These are phyloP conservation scores for Epichloe typhina DNA, from an alignment of 2,329 filamentous ascomycete species.

Conservation along the genomic window DNA sequence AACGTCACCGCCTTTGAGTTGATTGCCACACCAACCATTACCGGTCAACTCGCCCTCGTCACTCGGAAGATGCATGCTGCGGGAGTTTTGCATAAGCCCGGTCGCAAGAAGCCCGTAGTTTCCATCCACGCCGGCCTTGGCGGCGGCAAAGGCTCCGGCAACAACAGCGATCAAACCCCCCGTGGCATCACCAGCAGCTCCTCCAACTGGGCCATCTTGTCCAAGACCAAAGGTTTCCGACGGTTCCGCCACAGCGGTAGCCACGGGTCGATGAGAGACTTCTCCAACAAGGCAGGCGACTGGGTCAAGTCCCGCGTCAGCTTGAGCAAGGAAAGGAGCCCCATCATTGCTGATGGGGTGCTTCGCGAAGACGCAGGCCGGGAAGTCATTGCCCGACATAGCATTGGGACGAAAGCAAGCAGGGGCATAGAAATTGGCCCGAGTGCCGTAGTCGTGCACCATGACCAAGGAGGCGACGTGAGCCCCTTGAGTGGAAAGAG, in stretches of 20 bases:
- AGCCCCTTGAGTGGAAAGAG: slow-evolving; percentile 2
- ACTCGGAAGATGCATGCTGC: slow-evolving; percentile 13
- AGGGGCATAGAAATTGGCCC: slow-evolving; percentile 5
- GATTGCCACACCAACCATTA: slow-evolving; percentile 36
- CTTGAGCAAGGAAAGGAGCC: slow-evolving; percentile 7
- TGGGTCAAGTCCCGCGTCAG: slow-evolving; percentile 16
- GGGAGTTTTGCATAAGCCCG: slow-evolving; percentile 8
- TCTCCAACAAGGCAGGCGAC: slow-evolving; percentile 13
- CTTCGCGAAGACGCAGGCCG: not conserved
- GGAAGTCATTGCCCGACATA: not conserved
- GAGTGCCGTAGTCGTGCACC: slow-evolving; percentile 1
- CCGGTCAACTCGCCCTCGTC: slow-evolving; percentile 33
- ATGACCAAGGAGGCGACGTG: not conserved
- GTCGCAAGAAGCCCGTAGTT: slow-evolving; percentile 7
- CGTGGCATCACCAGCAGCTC: not conserved
- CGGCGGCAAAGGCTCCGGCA: not conserved
- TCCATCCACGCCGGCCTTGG: slow-evolving; percentile 1
- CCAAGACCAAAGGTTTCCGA: slow-evolving; percentile 6
- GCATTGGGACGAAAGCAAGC: not conserved
- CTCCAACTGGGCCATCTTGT: slow-evolving; percentile 2
- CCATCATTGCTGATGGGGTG: not conserved
- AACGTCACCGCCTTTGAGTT: slow-evolving; percentile 34
- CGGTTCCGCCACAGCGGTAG: slow-evolving; percentile 4
- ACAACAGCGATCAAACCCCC: not conserved
- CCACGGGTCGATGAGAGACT: slow-evolving; percentile 11